Evolutionary conservation across 768 basidiomycete species (phyloP).

Genomic region (Tremella yokohamensis): DNA sequence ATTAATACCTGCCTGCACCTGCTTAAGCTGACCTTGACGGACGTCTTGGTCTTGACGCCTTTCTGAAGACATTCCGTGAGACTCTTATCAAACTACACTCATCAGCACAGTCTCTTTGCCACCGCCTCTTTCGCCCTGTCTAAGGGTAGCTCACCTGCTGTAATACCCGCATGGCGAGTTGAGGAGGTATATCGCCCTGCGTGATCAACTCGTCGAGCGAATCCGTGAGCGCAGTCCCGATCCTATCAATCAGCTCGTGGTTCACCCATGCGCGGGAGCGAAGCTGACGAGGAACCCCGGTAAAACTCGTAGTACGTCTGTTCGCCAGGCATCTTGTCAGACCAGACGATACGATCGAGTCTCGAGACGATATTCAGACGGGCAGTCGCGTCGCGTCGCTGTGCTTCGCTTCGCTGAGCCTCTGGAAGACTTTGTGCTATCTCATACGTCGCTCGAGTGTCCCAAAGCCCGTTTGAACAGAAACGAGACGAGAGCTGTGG

Average conservation of each 20-base stretch:
- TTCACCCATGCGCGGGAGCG: background rate
- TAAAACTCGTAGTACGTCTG: conserved; percentile 49
- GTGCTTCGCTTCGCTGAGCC: too few relatives aligned
- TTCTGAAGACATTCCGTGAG: conserved; percentile 88
- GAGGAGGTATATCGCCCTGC: conserved; percentile 91
- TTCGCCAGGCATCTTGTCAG: conserved; percentile 6
- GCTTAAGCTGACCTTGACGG: conserved; percentile 69
- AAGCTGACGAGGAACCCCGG: conserved; percentile 41
- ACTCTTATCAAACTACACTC: conserved; percentile 84
- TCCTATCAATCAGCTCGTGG: conserved; percentile 56
- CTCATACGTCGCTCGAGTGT: too few relatives aligned
- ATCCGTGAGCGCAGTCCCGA: conserved; percentile 95
- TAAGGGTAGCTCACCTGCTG: conserved; percentile 67
- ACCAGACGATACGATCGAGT: too few relatives aligned
- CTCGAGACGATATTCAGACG: too few relatives aligned
- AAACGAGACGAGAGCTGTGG: background rate
- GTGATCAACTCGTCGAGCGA: conserved; percentile 98
- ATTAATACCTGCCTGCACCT: too few relatives aligned
- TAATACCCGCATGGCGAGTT: conserved; percentile 97
- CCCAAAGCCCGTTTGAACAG: background rate
- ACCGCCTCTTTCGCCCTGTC: too few relatives aligned
- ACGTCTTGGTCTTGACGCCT: conserved; percentile 91
- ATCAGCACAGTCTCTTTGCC: conserved; percentile 12
- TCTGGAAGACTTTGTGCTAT: too few relatives aligned
- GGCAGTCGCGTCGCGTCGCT: too few relatives aligned